Evolutionary conservation across 805 yeast species (phyloP).

Genomic region (Cyberlindnera xishuangbannaensis): DNA sequence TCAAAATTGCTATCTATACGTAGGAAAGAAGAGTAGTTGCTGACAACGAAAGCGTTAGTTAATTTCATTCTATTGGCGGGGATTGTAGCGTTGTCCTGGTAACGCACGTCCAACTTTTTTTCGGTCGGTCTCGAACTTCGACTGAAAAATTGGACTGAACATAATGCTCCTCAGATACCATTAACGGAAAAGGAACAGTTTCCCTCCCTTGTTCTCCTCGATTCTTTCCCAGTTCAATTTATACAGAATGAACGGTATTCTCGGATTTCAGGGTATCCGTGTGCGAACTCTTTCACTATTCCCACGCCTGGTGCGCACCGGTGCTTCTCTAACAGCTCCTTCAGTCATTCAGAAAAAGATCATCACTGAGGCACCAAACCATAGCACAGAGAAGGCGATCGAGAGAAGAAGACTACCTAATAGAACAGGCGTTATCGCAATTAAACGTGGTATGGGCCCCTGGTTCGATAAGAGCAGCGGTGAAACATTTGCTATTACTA

Average conservation of each 20-base stretch:
- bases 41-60: too few species aligned
- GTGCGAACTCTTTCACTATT: conserved; percentile 12
- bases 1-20: not conserved
- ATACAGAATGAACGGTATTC: conserved; percentile 9
- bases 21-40: too few species aligned
- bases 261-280: conserved; percentile 13
- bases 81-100: too few species aligned
- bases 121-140: not conserved
- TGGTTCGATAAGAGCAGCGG: conserved; percentile 68
- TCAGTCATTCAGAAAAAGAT: conserved; percentile 25
- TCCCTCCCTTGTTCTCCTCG: too few species aligned
- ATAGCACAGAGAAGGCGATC: conserved; percentile 65
- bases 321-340: conserved; percentile 33
- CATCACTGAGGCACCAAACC: conserved; percentile 47
- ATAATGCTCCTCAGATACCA: not conserved
- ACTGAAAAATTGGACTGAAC: conserved; percentile 2
- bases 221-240: too few species aligned
- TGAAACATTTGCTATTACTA: conserved; percentile 72
- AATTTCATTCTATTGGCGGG: too few species aligned
- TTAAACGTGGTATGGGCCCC: conserved; percentile 87
- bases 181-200: too few species aligned
- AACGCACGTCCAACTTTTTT: too few species aligned
- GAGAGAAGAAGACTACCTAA: conserved; percentile 63
- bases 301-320: conserved; percentile 27
- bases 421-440: conserved; percentile 81